A percentile compares a stretch with the other conserved stretches of the same genome.
Evolutionary conservation across 306 rosid species (phyloP).

Genomic region (Ziziphus jujuba): DNA sequence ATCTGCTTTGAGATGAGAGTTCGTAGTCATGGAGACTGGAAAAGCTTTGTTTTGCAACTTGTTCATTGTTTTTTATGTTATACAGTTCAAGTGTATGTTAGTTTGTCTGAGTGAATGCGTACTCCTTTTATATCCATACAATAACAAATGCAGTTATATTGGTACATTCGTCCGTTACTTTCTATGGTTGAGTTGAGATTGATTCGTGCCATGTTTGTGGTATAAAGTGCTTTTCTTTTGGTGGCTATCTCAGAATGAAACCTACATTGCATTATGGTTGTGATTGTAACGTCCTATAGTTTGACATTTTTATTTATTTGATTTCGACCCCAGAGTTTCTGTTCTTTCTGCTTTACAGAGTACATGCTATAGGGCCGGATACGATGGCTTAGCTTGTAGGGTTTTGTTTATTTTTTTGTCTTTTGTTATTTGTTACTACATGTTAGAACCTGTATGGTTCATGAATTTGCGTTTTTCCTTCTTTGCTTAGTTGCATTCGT

Average conservation of each 20-base stretch:
- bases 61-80: constrained; percentile 7
- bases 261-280: constrained; percentile 15
- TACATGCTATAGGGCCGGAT: constrained; percentile 18
- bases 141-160: constrained; percentile 22
- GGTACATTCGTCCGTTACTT: constrained; percentile 6
- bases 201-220: constrained; percentile 21
- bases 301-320: constrained; percentile 17
- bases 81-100: constrained; percentile 64
- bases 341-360: constrained; percentile 56
- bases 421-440: constrained; percentile 15
- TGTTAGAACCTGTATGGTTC: constrained; percentile 8
- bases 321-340: constrained; percentile 25
- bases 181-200: constrained; percentile 30
- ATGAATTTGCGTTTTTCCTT: constrained; percentile 15
- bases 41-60: constrained; percentile 7
- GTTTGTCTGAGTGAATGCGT: constrained; percentile 59
- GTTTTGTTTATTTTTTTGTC: constrained; percentile 7
- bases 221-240: constrained; percentile 14
- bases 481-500: not conserved
- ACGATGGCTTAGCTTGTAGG: constrained; percentile 20
- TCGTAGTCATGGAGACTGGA: constrained; percentile 22
- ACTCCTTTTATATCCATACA: constrained; percentile 1
- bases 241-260: constrained; percentile 13
- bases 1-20: constrained; percentile 39
- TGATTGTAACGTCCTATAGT: constrained; percentile 12